Evolutionary conservation across 2,329 filamentous ascomycete genomes (phyloP).

Genomic region (Aspergillus quadrilineatus): DNA sequence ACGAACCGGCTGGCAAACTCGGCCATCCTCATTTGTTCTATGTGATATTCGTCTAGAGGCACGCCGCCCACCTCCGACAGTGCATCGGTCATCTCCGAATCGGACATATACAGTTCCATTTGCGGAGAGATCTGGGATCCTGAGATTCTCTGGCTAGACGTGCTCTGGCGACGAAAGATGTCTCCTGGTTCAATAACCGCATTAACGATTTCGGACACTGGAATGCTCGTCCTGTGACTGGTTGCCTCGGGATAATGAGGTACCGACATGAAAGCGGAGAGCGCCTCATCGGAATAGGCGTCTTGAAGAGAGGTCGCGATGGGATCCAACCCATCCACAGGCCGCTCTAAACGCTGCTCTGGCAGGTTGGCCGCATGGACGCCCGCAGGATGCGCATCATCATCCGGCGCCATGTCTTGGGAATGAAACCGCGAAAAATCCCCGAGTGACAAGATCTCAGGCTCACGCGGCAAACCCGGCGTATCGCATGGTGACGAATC

Average conservation of each 20-base stretch:
- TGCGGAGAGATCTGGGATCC: slow-evolving; percentile 15
- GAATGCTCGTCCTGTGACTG: slow-evolving; percentile 20
- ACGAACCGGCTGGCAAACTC: slow-evolving; percentile 21
- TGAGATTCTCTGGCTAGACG: neutral
- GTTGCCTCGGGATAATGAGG: slow-evolving; percentile 27
- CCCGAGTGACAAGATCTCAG: slow-evolving; percentile 12
- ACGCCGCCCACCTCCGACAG: slow-evolving; percentile 23
- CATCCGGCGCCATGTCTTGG: slow-evolving; percentile 7
- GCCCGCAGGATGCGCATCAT: slow-evolving; percentile 1
- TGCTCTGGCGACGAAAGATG: slow-evolving; percentile 4
- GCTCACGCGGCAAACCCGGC: slow-evolving; percentile 9
- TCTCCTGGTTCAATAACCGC: slow-evolving; percentile 24
- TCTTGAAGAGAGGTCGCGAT: neutral
- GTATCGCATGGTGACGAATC: slow-evolving; percentile 18
- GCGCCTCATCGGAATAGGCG: slow-evolving; percentile 11
- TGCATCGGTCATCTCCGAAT: slow-evolving; percentile 26
- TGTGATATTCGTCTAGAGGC: slow-evolving; percentile 20
- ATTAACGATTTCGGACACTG: slow-evolving; percentile 30
- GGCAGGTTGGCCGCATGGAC: neutral
- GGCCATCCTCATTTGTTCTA: slow-evolving; percentile 21
- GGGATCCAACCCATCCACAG: neutral
- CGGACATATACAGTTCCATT: slow-evolving; percentile 23
- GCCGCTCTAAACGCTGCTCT: neutral
- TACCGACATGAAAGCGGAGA: slow-evolving; percentile 32
- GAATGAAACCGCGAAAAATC: slow-evolving; percentile 4